Percentiles rank a stretch among this genome's conserved stretches.
Evolutionary conservation across 1,284 basidiomycete genomes (phyloP).

Genomic region (Melampsora larici-populina): DNA sequence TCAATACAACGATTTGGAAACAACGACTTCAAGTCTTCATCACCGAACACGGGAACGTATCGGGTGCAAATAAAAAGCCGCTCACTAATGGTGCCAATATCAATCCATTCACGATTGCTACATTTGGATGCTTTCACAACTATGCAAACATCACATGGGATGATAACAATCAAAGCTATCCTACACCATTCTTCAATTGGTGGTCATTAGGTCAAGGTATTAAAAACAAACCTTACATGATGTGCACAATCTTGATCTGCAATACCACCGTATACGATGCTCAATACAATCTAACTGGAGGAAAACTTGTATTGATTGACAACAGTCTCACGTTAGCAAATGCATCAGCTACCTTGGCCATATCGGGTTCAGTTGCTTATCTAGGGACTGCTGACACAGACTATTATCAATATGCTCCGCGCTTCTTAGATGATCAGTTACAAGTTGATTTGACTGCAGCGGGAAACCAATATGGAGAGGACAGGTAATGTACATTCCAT

Average conservation of each 20-base stretch:
- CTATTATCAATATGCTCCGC: neutral
- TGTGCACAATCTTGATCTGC: neutral
- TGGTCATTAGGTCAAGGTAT: neutral
- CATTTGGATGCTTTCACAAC: slow-evolving; percentile 3
- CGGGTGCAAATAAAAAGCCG: neutral
- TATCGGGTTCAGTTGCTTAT: neutral
- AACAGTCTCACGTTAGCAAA: neutral
- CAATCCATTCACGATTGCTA: slow-evolving; percentile 2
- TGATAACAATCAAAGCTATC: neutral
- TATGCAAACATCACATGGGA: neutral
- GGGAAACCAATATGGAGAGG: neutral
- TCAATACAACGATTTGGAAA: neutral
- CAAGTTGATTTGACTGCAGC: neutral
- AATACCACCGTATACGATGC: slow-evolving; percentile 4
- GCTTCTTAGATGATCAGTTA: neutral
- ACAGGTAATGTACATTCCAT: neutral
- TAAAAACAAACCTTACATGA: neutral
- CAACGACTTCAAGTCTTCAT: neutral
- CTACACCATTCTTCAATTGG: slow-evolving; percentile 1
- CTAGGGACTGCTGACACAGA: neutral
- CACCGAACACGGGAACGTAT: neutral
- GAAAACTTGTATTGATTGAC: neutral
- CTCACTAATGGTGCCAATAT: neutral
- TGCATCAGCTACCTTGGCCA: neutral
- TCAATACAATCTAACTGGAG: neutral